phyloP scores from a whole-genome alignment of 371 early-diverging fungal species.

The Apophysomyces ossiformis region DNA sequence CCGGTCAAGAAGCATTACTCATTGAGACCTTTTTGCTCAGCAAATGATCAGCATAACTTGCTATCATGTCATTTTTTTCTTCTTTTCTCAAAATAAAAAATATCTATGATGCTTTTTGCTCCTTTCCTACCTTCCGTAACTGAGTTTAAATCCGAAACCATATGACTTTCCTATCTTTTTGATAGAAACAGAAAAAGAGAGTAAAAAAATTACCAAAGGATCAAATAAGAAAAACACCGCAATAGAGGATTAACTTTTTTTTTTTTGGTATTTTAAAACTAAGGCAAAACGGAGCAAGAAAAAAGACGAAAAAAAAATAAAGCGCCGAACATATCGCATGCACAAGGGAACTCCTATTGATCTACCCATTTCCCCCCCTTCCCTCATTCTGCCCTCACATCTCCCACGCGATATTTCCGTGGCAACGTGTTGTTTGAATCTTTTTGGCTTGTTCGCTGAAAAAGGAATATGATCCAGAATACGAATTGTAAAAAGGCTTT shows the following conservation, averaged over 20 bases:
- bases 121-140: not conserved
- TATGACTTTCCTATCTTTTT: slow-evolving; percentile 3
- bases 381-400: not conserved
- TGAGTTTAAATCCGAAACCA: slow-evolving; percentile 2
- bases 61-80: slow-evolving; percentile 7
- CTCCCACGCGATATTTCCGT: slow-evolving; percentile 5
- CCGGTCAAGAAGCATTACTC: not conserved
- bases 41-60: slow-evolving; percentile 2
- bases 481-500: not conserved
- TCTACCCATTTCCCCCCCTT: not conserved
- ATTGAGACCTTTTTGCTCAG: not conserved
- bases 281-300: slow-evolving; percentile 10
- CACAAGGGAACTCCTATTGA: slow-evolving; percentile 12
- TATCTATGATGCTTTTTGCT: not conserved
- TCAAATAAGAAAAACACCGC: not conserved
- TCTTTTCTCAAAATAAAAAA: not conserved
- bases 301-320: not conserved
- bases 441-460: slow-evolving; percentile 8
- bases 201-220: not conserved
- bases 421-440: slow-evolving; percentile 11
- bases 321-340: slow-evolving; percentile 5
- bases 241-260: not conserved
- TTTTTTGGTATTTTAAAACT: not conserved
- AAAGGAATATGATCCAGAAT: slow-evolving; percentile 6
- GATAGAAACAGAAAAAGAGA: not conserved